Conservation (phyloP, 257 asterid genomes). For the Gentiana dahurica region DNA sequence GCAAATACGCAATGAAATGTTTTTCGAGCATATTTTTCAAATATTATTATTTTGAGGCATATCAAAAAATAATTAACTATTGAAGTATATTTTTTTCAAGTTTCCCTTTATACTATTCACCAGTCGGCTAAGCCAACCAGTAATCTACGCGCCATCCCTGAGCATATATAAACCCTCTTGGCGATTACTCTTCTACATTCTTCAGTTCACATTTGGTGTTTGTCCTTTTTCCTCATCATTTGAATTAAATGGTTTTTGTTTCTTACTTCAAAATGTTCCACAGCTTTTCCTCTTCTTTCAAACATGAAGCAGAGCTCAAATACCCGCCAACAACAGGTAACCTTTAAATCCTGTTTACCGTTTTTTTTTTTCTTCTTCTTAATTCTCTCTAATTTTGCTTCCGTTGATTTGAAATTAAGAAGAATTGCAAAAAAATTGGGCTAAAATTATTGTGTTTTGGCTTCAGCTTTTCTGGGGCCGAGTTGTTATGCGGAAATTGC, state of each 20-base stretch:
- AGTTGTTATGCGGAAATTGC: slow-evolving; percentile 72
- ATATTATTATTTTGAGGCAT: no score
- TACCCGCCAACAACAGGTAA: slow-evolving; percentile 37
- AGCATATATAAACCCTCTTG: no score
- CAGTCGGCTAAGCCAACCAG: no score
- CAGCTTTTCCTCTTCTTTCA: slow-evolving; percentile 4
- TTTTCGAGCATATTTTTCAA: no score
- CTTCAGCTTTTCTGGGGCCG: slow-evolving; percentile 83
- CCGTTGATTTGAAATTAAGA: slow-evolving; percentile 6
- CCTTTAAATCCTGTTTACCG: background rate
- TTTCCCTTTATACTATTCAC: no score
- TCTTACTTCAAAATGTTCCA: background rate
- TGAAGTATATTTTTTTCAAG: no score
- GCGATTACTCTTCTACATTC: no score
- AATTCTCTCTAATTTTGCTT: background rate
- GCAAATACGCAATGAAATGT: no score
- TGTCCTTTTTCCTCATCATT: slow-evolving; percentile 1
- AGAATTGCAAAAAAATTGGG: slow-evolving; percentile 68
- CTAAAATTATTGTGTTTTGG: slow-evolving; percentile 73
- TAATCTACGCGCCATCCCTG: no score
- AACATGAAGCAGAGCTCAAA: slow-evolving; percentile 23
- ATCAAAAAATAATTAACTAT: no score
- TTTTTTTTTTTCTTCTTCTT: background rate
- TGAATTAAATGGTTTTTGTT: background rate
- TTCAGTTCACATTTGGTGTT: no score